A percentile compares a stretch with the other conserved stretches of the same genome.
Evolutionary conservation across 1,284 basidiomycete genomes (phyloP).

Genomic region (Mrakiaceae sp.): DNA sequence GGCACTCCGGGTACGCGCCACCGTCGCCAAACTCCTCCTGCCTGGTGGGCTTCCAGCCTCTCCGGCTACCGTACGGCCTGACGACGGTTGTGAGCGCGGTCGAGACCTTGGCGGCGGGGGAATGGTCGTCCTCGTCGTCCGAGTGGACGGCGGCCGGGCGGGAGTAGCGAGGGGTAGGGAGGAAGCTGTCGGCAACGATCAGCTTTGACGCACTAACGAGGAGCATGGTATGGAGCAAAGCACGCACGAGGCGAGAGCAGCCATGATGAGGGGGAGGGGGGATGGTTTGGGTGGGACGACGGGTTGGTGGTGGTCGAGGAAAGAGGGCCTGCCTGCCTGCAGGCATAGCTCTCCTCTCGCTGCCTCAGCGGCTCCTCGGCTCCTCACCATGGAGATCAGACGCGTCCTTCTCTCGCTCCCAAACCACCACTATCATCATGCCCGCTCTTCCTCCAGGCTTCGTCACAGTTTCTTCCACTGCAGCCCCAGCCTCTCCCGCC

Average conservation of each 20-base stretch:
- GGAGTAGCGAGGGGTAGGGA: constrained; percentile 55
- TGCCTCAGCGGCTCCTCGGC: too few relatives aligned
- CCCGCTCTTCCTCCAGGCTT: too few relatives aligned
- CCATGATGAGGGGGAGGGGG: constrained; percentile 36
- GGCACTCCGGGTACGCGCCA: constrained; percentile 93
- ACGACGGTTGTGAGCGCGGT: constrained; percentile 24
- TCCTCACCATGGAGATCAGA: too few relatives aligned
- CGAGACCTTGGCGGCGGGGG: constrained; percentile 31
- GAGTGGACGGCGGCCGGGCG: constrained; percentile 50
- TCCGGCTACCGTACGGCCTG: constrained; percentile 73
- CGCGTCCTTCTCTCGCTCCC: too few relatives aligned
- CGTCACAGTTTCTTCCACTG: too few relatives aligned
- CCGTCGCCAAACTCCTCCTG: constrained; percentile 84
- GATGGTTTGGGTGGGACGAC: too few relatives aligned
- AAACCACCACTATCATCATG: too few relatives aligned
- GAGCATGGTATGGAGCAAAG: not conserved
- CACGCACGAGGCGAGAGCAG: constrained; percentile 50
- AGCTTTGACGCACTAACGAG: not conserved
- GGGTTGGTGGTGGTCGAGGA: too few relatives aligned
- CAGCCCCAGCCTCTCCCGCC: too few relatives aligned
- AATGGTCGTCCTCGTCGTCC: constrained; percentile 34
- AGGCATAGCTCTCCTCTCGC: too few relatives aligned
- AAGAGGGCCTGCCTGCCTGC: too few relatives aligned
- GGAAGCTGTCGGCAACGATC: constrained; percentile 35
- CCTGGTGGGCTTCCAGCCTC: constrained; percentile 72